phyloP scores from a whole-genome alignment of 768 basidiomycete genomes.

The Leccinum incarnatum region DNA sequence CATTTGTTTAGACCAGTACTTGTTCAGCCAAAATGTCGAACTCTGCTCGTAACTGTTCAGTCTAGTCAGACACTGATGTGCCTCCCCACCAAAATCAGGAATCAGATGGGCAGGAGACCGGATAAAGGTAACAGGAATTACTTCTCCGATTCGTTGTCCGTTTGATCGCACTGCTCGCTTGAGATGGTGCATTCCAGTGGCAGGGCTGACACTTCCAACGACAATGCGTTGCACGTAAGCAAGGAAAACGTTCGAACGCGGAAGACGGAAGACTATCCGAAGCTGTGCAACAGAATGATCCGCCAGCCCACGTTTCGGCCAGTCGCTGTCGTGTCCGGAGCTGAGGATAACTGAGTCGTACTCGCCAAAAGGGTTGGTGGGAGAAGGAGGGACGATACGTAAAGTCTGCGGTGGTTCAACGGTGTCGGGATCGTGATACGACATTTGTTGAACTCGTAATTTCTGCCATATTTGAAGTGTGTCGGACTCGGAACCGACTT shows the following conservation, averaged over 20 bases:
- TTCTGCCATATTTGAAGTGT: too few species aligned
- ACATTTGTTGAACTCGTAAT: slow-evolving; percentile 20
- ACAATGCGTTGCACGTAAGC: slow-evolving; percentile 29
- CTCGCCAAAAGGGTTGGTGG: slow-evolving; percentile 7
- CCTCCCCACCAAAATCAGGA: slow-evolving; percentile 27
- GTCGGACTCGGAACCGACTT: too few species aligned
- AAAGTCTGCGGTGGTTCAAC: slow-evolving; percentile 12
- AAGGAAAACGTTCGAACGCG: slow-evolving; percentile 11
- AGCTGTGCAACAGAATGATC: slow-evolving; percentile 22
- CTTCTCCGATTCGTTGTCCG: slow-evolving; percentile 23
- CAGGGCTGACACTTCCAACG: slow-evolving; percentile 14
- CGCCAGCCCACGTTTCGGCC: slow-evolving; percentile 15
- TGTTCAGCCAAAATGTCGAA: slow-evolving; percentile 30
- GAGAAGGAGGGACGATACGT: slow-evolving; percentile 1
- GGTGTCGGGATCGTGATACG: slow-evolving; percentile 18
- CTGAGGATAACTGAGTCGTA: slow-evolving; percentile 17
- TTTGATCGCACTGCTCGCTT: slow-evolving; percentile 14
- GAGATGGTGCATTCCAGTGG: slow-evolving; percentile 25
- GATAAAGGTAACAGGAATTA: slow-evolving; percentile 26
- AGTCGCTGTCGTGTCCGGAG: slow-evolving; percentile 3
- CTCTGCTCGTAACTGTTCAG: slow-evolving; percentile 18
- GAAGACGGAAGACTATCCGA: slow-evolving; percentile 13
- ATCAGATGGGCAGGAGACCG: slow-evolving; percentile 25
- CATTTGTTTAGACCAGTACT: slow-evolving; percentile 34
- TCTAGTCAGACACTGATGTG: slow-evolving; percentile 21